These are phyloP conservation scores for Metarhizium album DNA, from an alignment of 2,329 filamentous ascomycete species.

Conservation along the genomic window DNA sequence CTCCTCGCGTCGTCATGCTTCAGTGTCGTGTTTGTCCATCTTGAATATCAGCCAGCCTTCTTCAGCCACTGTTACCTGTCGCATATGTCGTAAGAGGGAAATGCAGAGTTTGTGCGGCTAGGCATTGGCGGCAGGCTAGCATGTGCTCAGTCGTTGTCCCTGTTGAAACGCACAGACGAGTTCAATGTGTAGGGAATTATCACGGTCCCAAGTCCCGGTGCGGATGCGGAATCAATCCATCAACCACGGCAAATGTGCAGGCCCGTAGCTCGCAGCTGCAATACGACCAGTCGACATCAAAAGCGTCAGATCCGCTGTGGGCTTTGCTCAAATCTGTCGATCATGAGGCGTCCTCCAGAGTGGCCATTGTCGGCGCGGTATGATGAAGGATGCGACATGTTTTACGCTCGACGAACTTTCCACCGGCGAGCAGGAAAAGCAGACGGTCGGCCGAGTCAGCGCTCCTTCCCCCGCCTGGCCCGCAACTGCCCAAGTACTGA, in stretches of 20 bases:
- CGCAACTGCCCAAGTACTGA: no score
- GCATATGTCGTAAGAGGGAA: neutral
- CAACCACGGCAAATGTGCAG: neutral
- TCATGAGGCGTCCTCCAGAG: neutral
- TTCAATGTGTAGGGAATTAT: neutral
- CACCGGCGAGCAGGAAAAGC: neutral
- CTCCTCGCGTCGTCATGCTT: neutral
- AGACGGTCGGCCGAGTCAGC: neutral
- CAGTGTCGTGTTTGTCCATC: neutral
- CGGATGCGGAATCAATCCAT: neutral
- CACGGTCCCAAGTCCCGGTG: neutral
- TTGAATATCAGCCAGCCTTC: neutral
- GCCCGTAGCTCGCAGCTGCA: neutral
- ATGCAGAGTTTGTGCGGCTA: neutral
- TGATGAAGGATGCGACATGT: neutral
- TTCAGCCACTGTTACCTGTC: neutral
- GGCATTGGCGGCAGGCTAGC: neutral
- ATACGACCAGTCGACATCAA: neutral
- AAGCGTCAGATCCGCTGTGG: neutral
- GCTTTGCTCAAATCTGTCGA: neutral
- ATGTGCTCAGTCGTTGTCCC: neutral
- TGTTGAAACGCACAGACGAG: no score
- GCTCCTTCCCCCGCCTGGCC: constrained; percentile 2
- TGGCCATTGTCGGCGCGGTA: neutral
- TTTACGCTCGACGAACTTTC: neutral